Evolutionary conservation across 164 flowering plant genomes (phyloP).

Genomic region (Vitis amurensis): DNA sequence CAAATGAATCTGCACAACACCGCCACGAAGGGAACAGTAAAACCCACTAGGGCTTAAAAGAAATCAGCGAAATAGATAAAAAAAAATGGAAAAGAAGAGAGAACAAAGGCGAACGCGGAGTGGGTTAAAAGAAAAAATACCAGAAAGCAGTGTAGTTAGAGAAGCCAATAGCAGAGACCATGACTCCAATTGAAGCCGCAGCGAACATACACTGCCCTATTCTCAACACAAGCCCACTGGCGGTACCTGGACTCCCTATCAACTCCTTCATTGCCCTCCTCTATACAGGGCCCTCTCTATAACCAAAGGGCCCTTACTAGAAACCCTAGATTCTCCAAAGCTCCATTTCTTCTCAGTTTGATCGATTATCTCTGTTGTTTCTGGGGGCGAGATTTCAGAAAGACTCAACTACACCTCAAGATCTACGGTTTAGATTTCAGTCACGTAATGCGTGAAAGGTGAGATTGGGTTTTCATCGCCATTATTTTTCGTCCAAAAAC

Average conservation of each 20-base stretch:
- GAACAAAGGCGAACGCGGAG: neutral
- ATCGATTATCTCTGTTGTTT: slow-evolving; percentile 1
- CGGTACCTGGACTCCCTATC: slow-evolving; percentile 75
- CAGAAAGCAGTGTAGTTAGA: slow-evolving; percentile 80
- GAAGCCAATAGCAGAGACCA: slow-evolving; percentile 68
- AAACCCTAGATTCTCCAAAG: slow-evolving; percentile 13
- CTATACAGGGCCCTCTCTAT: neutral
- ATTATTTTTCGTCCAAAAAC: neutral
- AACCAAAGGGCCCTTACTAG: slow-evolving; percentile 1
- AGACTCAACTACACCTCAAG: neutral
- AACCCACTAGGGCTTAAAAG: neutral
- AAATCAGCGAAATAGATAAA: neutral
- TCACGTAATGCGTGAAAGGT: neutral
- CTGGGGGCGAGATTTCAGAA: neutral
- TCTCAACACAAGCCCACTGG: slow-evolving; percentile 63
- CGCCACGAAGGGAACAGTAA: neutral
- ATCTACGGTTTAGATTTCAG: neutral
- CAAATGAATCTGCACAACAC: no score
- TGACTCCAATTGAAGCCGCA: slow-evolving; percentile 63
- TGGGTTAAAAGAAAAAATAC: slow-evolving; percentile 28
- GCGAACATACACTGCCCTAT: slow-evolving; percentile 73
- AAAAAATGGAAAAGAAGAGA: neutral
- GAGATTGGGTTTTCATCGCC: neutral
- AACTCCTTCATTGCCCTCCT: slow-evolving; percentile 57
- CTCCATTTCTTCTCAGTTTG: neutral